A percentile compares a stretch with the other conserved stretches of the same genome.
phyloP scores from a whole-genome alignment of 1,284 basidiomycete species.

The Ganoderma multipileum region DNA sequence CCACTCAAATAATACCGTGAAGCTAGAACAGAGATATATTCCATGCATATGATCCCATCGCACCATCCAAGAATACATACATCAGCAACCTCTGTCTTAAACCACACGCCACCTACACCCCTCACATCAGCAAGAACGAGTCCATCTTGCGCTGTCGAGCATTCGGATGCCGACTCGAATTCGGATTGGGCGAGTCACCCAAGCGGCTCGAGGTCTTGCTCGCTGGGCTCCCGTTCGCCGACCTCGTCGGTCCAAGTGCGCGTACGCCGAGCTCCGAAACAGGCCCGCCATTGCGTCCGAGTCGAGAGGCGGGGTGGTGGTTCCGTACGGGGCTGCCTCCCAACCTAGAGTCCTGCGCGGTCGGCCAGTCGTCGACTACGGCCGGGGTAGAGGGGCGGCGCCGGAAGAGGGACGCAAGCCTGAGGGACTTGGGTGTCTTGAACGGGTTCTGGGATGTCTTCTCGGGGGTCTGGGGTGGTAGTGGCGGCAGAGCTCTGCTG shows the following conservation, averaged over 20 bases:
- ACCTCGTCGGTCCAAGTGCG: neutral
- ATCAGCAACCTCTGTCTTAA: neutral
- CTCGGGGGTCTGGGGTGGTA: slow-evolving; percentile 12
- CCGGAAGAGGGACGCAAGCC: slow-evolving; percentile 24
- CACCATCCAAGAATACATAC: slow-evolving; percentile 7
- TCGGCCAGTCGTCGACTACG: slow-evolving; percentile 7
- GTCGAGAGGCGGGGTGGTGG: neutral
- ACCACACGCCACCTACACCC: neutral
- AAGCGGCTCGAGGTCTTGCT: slow-evolving; percentile 6
- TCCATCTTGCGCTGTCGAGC: slow-evolving; percentile 9
- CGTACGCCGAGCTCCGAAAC: slow-evolving; percentile 5
- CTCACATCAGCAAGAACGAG: slow-evolving; percentile 27
- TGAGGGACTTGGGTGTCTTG: slow-evolving; percentile 18
- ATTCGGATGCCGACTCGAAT: neutral
- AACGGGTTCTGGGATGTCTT: slow-evolving; percentile 18
- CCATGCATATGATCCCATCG: too few relatives aligned
- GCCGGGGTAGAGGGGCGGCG: slow-evolving; percentile 16
- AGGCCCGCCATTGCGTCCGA: neutral
- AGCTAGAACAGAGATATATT: neutral
- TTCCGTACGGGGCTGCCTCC: slow-evolving; percentile 9
- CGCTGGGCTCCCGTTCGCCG: neutral
- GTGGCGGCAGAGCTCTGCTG: neutral
- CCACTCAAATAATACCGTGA: too few relatives aligned
- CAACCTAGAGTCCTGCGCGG: slow-evolving; percentile 5
- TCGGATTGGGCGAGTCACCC: neutral